Evolutionary conservation across 768 basidiomycete species (phyloP), one percentile per base, ranked within the genome.

Genomic region (Hydnum rufescens): DNA sequence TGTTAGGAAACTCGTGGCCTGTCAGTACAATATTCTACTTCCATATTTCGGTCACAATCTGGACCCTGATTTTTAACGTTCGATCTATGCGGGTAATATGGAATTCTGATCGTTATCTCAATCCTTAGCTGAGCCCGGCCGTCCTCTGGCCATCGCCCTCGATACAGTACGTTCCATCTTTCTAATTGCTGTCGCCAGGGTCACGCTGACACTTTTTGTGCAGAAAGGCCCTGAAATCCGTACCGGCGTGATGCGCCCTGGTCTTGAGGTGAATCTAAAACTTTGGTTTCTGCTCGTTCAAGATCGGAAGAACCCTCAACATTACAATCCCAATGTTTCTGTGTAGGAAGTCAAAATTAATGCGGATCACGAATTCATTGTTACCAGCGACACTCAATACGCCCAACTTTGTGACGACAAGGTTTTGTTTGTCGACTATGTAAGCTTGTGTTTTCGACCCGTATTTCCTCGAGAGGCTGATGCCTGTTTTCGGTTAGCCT

Each of bases 141-240:
- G 95, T 44, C 93, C 95, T 32, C 75, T 99, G 49, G 95, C 95
- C 43, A 97, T 99, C 61, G 95, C 95, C 60, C 72, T 99, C 53
- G 95, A 99, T 67, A 99, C 95, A 55, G 88, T 89, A 53, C 58
- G 85, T 69, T 16, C 34, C 56, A 22, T 28, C 26, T 30, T 47
- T 54, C 34, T 53, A 50, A 3, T 30, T 31, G 28, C 26, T 1
- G 39, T 31, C 30, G 50, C 25, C 28, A 23, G 53, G 49, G 51
- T 59, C 28, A 32, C 51, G 32, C 52, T 48, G 47, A 31, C 23
- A 49, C 28, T 32, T 32, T 51, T 55, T 60, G 19, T 53, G 5
- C 22, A 92, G 88, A 99, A 99, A 87, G 95, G 95, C 53, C 95
- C 95, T 34, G 95, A 97, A 71, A 99, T 99, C 70, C 82, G 95